Evolutionary conservation across 129 eudicot species (phyloP), one percentile per base, ranked within the genome.

Genomic region (Gnaphalium uliginosum): DNA sequence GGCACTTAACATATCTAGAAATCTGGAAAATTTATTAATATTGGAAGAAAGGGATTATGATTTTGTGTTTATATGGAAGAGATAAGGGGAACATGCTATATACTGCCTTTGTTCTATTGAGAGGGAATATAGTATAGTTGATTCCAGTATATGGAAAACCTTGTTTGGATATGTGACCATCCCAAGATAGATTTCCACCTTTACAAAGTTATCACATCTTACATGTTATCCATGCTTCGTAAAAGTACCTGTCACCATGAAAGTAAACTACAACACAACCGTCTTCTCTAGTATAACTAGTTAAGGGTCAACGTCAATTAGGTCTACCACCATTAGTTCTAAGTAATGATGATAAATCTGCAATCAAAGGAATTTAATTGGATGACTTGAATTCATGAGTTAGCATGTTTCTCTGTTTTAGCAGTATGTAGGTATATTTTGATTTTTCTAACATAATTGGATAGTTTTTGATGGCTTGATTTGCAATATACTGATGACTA

Each of bases 221-320:
- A 73, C 41, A 37, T 73, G 59, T 25, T 60, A 41, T 2, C 18
- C 43, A 15, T 37, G 69, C 27, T 73, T n/a, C n/a, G n/a, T n/a
- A n/a, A n/a, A n/a, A n/a, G n/a, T n/a, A n/a, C n/a, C n/a, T n/a
- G n/a, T n/a, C n/a, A n/a, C n/a, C 69, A 73, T 39, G 41, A 73
- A 60, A 46, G 41, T 39, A 39, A 27, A 39, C 21, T 60, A 39
- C 78, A 37, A n/a, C 46, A 41, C 18, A 25, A 29, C 22, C 61
- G n/a, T 24, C 10, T 30, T 37, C 2, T 73, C 37, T 39, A 18
- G 69, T 60, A 41, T 32, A 13, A 59, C 69, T 5, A 17, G 24
- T 53, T 17, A 53, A 53, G 23, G 8, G 59, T 53, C 59, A 23
- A 58, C 15, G 32, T 64, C 32, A 9, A 39, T 24, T 64, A 29